phyloP scores from a whole-genome alignment of 495 filamentous ascomycete genomes.

The Penicillium steckii region DNA sequence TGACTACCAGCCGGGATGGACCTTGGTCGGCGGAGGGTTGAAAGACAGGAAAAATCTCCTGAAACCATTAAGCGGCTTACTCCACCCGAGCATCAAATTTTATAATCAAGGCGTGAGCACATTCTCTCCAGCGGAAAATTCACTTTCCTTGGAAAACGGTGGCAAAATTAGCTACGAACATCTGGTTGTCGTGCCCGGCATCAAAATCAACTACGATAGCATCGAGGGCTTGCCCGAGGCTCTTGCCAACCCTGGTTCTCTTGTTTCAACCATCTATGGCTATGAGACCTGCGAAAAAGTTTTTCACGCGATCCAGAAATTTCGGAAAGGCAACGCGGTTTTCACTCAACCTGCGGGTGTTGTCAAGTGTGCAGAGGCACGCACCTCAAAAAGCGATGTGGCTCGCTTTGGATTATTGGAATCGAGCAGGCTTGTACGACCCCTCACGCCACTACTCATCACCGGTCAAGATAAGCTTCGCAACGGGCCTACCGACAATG shows the following conservation, averaged over 20 bases:
- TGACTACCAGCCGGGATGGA: conserved; percentile 73
- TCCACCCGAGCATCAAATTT: conserved; percentile 61
- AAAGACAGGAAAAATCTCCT: conserved; percentile 55
- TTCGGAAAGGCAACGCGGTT: conserved; percentile 57
- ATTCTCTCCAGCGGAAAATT: conserved; percentile 58
- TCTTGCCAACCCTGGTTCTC: conserved; percentile 50
- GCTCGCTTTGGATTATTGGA: conserved; percentile 67
- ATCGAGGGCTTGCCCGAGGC: conserved; percentile 62
- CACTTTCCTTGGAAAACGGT: conserved; percentile 56
- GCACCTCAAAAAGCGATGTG: conserved; percentile 72
- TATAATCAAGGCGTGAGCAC: conserved; percentile 52
- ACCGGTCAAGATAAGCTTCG: conserved; percentile 58
- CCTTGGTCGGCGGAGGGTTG: conserved; percentile 64
- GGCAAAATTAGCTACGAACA: conserved; percentile 62
- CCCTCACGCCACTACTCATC: conserved; percentile 40
- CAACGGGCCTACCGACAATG: conserved; percentile 61
- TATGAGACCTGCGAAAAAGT: conserved; percentile 61
- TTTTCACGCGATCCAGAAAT: conserved; percentile 51
- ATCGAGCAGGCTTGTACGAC: conserved; percentile 57
- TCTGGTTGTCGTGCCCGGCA: conserved; percentile 62
- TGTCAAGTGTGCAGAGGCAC: conserved; percentile 68
- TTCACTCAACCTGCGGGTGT: conserved; percentile 68
- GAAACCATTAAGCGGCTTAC: conserved; percentile 47
- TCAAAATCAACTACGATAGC: conserved; percentile 52
- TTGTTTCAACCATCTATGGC: conserved; percentile 64